These are phyloP conservation scores for Pleodorina starrii DNA, from an alignment of 139 green algal genomes.

Conservation along the genomic window DNA sequence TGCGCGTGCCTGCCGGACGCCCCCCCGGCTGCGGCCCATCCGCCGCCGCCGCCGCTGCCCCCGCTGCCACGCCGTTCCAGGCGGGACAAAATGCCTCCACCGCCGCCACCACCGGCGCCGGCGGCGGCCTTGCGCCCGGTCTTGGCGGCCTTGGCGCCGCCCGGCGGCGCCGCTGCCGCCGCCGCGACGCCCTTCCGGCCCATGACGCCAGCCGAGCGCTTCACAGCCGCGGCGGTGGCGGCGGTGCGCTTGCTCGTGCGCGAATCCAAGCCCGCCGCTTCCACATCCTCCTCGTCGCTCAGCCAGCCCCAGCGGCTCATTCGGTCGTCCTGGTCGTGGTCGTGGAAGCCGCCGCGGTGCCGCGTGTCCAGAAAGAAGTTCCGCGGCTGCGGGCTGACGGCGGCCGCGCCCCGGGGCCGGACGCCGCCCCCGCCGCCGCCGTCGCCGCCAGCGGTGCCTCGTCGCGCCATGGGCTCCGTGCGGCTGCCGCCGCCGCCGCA, in stretches of 20 bases:
- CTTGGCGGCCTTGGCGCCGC: background rate
- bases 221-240: no score
- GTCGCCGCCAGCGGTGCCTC: no score
- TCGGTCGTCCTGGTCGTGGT: background rate
- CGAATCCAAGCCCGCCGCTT: background rate
- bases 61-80: no score
- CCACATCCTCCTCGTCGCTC: slow-evolving; percentile 3
- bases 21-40: background rate
- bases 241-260: background rate
- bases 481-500: background rate
- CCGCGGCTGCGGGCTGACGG: background rate
- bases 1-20: background rate
- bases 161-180: background rate
- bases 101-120: background rate
- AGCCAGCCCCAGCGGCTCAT: slow-evolving; percentile 16
- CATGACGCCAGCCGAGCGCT: background rate
- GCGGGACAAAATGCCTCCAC: background rate
- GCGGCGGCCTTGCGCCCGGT: background rate
- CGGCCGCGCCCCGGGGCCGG: background rate
- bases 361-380: background rate
- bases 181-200: background rate
- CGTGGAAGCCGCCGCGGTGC: background rate
- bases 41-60: background rate
- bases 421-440: no score
- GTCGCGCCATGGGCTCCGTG: no score